A percentile compares a stretch with the other conserved stretches of the same genome.
Evolutionary conservation across 495 filamentous ascomycete genomes (phyloP).

Genomic region (Aspergillus bertholletiae): DNA sequence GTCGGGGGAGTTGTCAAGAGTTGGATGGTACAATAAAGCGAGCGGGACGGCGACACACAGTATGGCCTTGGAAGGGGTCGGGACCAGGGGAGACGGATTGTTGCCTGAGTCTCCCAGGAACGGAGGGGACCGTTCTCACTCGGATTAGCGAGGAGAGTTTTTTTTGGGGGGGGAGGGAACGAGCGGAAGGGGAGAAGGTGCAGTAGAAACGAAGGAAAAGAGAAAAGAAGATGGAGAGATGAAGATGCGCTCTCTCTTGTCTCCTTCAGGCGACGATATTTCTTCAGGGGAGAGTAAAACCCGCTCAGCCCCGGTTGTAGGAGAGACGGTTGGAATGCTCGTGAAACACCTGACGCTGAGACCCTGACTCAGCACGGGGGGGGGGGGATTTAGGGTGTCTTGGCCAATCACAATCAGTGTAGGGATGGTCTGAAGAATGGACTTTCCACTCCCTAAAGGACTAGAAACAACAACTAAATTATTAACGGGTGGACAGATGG

Average conservation of each 20-base stretch:
- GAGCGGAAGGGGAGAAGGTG: background rate
- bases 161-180: constrained; percentile 4
- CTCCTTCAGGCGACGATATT: constrained; percentile 1
- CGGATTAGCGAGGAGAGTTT: constrained; percentile 4
- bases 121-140: constrained; percentile 7
- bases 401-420: constrained; percentile 9
- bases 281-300: constrained; percentile 14
- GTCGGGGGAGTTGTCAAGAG: constrained; percentile 11
- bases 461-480: background rate
- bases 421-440: background rate
- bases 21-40: constrained; percentile 20
- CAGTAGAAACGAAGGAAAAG: constrained; percentile 5
- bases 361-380: constrained; percentile 18
- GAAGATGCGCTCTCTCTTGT: constrained; percentile 2
- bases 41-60: constrained; percentile 38
- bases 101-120: constrained; percentile 11
- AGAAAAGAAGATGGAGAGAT: constrained; percentile 19
- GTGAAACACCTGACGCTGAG: constrained; percentile 8
- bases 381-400: background rate
- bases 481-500: too few relatives aligned
- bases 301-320: constrained; percentile 13
- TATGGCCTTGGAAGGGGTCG: constrained; percentile 24
- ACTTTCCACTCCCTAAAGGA: background rate
- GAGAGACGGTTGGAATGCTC: constrained; percentile 24
- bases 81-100: constrained; percentile 4